phyloP scores from a whole-genome alignment of 305 asterid genomes.

The Striga hermonthica region DNA sequence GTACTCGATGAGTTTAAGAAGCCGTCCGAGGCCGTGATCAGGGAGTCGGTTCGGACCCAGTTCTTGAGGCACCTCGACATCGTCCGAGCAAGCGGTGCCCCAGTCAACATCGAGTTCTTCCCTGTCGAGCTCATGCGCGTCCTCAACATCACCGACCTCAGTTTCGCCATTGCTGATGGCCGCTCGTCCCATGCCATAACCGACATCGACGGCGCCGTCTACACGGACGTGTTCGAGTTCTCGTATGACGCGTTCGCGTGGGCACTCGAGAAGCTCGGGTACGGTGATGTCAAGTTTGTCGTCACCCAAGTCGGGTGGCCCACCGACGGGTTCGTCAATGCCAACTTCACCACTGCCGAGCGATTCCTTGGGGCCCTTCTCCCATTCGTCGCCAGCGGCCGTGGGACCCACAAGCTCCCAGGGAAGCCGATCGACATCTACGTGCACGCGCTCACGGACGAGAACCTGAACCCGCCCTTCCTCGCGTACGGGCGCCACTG shows the following conservation, averaged over 20 bases:
- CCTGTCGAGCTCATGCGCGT: background rate
- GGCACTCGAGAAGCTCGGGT: slow-evolving; percentile 38
- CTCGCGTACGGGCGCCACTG: slow-evolving; percentile 35
- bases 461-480: background rate
- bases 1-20: too few relatives aligned
- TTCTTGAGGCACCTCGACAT: background rate
- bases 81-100: background rate
- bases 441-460: slow-evolving; percentile 38
- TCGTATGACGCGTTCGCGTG: slow-evolving; percentile 31
- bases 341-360: slow-evolving; percentile 32
- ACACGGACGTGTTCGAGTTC: slow-evolving; percentile 37
- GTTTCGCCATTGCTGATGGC: slow-evolving; percentile 33
- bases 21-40: too few relatives aligned
- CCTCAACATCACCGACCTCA: background rate
- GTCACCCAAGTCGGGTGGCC: slow-evolving; percentile 52
- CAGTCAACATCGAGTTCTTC: slow-evolving; percentile 1
- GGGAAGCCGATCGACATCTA: slow-evolving; percentile 35
- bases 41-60: too few relatives aligned
- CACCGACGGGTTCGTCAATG: slow-evolving; percentile 43
- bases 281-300: slow-evolving; percentile 21
- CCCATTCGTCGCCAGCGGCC: slow-evolving; percentile 29
- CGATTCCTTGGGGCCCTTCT: slow-evolving; percentile 33
- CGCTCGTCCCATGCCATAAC: slow-evolving; percentile 1
- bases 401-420: slow-evolving; percentile 50
- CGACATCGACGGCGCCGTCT: slow-evolving; percentile 33